A percentile compares a stretch with the other conserved stretches of the same genome.
These are phyloP conservation scores for Suhomyces wounanorum DNA, from an alignment of 1,139 yeast genomes.

Conservation along the genomic window DNA sequence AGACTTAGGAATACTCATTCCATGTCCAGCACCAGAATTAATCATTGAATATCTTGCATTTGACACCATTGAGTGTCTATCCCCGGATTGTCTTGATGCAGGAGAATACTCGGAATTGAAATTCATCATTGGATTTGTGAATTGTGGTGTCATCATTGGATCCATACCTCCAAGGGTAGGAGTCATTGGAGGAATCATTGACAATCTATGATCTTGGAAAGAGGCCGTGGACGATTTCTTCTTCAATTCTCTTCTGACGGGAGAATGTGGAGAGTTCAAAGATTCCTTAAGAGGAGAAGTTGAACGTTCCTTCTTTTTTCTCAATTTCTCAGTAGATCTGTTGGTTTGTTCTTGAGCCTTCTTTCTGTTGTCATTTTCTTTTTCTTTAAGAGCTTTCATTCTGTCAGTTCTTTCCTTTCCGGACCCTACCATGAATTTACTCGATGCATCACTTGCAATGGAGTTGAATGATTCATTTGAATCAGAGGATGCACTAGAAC, in stretches of 20 bases:
- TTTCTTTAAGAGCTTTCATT: conserved; percentile 13
- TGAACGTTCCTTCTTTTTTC: conserved; percentile 10
- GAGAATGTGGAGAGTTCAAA: conserved; percentile 10
- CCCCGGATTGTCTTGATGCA: conserved; percentile 2
- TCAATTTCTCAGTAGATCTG: conserved; percentile 5
- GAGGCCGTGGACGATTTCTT: conserved; percentile 14
- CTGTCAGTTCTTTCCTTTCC: conserved; percentile 23
- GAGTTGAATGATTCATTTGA: conserved; percentile 32
- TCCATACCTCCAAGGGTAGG: conserved; percentile 13
- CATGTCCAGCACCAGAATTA: conserved; percentile 1
- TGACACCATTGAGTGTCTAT: conserved; percentile 23
- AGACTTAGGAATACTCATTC: conserved; percentile 13
- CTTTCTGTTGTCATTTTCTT: conserved; percentile 2
- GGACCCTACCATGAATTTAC: conserved; percentile 36
- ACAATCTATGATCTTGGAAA: conserved; percentile 16
- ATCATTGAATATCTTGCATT: conserved; percentile 13
- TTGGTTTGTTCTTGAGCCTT: not conserved
- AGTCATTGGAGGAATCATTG: conserved; percentile 17
- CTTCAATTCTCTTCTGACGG: conserved; percentile 8
- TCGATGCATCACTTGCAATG: conserved; percentile 40
- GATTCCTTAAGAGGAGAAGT: conserved; percentile 10
- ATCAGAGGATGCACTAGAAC: conserved; percentile 30
- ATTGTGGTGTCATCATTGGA: conserved; percentile 16
- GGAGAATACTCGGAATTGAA: conserved; percentile 23
- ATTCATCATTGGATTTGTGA: conserved; percentile 24